Evolutionary conservation across 495 filamentous ascomycete species (phyloP), one percentile per base, ranked within the genome.

Genomic region (Aspergillus bridgeri): DNA sequence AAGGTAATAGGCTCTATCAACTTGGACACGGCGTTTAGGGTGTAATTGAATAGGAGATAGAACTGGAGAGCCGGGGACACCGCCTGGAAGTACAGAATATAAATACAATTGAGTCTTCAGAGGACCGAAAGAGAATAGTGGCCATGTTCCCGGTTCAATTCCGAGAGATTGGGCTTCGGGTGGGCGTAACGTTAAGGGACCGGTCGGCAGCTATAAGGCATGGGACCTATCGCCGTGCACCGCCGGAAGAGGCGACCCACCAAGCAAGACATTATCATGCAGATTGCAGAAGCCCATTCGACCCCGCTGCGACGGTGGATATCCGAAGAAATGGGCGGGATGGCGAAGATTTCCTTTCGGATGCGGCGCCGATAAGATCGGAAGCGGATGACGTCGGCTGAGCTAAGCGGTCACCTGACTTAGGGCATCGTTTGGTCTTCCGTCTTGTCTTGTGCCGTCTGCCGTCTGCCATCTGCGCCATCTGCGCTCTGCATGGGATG

Each of bases 311-410:
- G 24, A 19, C 27, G 24, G 9, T 15, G 42, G 58, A 38, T 51
- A 54, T 56, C 53, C 33, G 53, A 60, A 38, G 48, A 50, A 23
- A 3, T 21, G 48, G 17, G 38, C 29, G 44, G 48, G 22, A 24
- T 38, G 56, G 44, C 29, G 45, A 43, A 51, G 20, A 45, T 15
- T 47, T n/a, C 51, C 33, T 51, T 51, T 60, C 57, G 61, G 61
- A 64, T 60, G 61, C 24, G 61, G 42, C 21, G 33, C 60, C 54
- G 61, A 64, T 60, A 54, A 51, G 61, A 64, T 64, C 61, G 61
- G 61, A 64, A 51, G 61, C 38, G 38, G 54, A 42, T 24, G 48
- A 50, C 22, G 48, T 23, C 48, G 48, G 19, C 33, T 38, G 33
- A 38, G 33, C 11, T 38, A 38, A 38, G 33, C 33, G 13, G 33